Percentiles rank a stretch among this genome's conserved stretches.
phyloP scores from a whole-genome alignment of 495 filamentous ascomycete species.

The Penicillium fimorum region DNA sequence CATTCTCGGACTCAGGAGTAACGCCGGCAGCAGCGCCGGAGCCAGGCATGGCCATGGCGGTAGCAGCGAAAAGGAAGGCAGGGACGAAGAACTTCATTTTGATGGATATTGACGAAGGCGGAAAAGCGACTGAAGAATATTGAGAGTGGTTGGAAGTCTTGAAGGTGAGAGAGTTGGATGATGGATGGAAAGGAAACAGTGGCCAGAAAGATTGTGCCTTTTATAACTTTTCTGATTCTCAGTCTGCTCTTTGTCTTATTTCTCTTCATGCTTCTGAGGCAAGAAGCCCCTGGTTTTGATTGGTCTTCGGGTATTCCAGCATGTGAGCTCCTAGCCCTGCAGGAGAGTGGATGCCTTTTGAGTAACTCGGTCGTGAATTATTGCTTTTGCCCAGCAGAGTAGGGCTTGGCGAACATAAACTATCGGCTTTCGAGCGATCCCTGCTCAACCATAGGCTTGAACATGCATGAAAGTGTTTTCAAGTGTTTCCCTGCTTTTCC shows the following conservation, averaged over 20 bases:
- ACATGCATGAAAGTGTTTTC: neutral
- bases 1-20: neutral
- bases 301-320: neutral
- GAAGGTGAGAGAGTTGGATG: constrained; percentile 14
- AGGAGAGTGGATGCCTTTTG: constrained; percentile 5
- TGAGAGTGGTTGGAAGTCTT: constrained; percentile 1
- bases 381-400: neutral
- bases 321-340: neutral
- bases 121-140: constrained; percentile 10
- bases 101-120: constrained; percentile 14
- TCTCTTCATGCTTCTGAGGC: too few species aligned
- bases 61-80: constrained; percentile 31
- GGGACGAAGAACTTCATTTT: constrained; percentile 41
- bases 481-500: neutral
- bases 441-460: neutral
- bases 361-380: constrained; percentile 1
- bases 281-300: neutral
- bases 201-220: constrained; percentile 5
- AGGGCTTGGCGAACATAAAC: neutral
- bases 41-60: constrained; percentile 30
- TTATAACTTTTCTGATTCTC: constrained; percentile 18
- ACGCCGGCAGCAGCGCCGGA: constrained; percentile 6
- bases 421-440: neutral
- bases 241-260: neutral
- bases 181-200: neutral